Base-by-base conservation (phyloP, 805 yeast species). In the Cyberlindnera sargentensis region DNA sequence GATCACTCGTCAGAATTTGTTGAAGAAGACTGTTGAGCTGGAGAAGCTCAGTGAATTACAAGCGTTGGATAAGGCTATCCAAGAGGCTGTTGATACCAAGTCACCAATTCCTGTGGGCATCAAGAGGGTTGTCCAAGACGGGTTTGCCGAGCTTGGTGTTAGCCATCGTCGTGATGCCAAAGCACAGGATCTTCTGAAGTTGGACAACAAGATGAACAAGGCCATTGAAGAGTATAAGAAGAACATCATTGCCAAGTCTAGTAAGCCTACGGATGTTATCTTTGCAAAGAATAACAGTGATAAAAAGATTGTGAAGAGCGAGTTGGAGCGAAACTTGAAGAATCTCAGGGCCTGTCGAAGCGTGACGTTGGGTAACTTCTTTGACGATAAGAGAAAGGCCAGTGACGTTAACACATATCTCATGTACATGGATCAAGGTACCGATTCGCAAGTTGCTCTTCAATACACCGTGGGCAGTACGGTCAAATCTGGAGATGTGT, bases 401-500 rank as follows among this genome's bases (percentile, higher is more conserved):
- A 41, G 45, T 58, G 44, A 48, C 4, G 52, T 71, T n/a, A 78
- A 78, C 52, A 75, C 85, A 57, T 87, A 80, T 61, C 64, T 89
- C 39, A 73, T 88, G 23, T 87, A 93, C 56, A 76, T 84, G 67
- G 96, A 90, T 60, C 73, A 84, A 49, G 80, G 91, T 4, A 84
- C 87, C 0, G 96, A 88, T 58, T 82, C 95, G 2, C 71, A 73
- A 33, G 84, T 84, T 61, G 93, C 96, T 0, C 68, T 90, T 24
- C 93, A 87, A 55, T 89, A 96, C 84, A 77, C 89, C 36, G 71
- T 90, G 52, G 97, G 97, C 3, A 77, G 95, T 0, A 82, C 88
- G 1, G 70, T 89, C 38, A 83, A 81, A 24, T 89, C 86, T 56
- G 93, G 93, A 0, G 84, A 88, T 42, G 87, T 89, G 1, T 63